Evolutionary conservation across 768 basidiomycete species (phyloP).

Genomic region (Artomyces pyxidatus): DNA sequence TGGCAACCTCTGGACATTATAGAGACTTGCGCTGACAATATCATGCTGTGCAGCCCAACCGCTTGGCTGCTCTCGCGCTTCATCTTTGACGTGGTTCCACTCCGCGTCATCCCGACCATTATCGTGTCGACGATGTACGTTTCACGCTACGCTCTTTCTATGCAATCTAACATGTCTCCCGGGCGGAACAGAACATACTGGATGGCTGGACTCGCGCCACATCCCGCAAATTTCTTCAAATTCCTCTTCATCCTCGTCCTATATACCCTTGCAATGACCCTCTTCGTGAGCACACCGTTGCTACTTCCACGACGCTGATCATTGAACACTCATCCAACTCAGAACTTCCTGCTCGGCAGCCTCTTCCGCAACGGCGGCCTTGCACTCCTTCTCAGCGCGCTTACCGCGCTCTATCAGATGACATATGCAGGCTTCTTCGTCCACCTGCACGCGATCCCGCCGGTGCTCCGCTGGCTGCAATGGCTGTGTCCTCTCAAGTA

Average conservation of each 20-base stretch:
- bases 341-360: constrained; percentile 89
- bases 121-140: constrained; percentile 77
- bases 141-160: background rate
- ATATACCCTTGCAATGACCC: constrained; percentile 77
- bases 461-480: constrained; percentile 88
- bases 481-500: constrained; percentile 86
- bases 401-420: constrained; percentile 73
- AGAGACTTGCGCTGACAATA: background rate
- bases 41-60: constrained; percentile 49
- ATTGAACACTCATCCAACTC: background rate
- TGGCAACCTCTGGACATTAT: constrained; percentile 6
- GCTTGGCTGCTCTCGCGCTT: constrained; percentile 88
- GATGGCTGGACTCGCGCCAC: constrained; percentile 85
- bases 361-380: constrained; percentile 82
- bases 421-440: constrained; percentile 92
- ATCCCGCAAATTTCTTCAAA: constrained; percentile 87
- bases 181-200: constrained; percentile 91
- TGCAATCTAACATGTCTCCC: background rate
- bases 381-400: constrained; percentile 80
- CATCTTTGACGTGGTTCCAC: constrained; percentile 82
- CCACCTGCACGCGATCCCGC: constrained; percentile 76
- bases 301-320: background rate
- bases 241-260: constrained; percentile 85
- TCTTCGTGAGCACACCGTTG: constrained; percentile 51
- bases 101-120: constrained; percentile 85